Base-by-base conservation (phyloP, 140 eudicot genomes). In the Bidens hawaiensis region DNA sequence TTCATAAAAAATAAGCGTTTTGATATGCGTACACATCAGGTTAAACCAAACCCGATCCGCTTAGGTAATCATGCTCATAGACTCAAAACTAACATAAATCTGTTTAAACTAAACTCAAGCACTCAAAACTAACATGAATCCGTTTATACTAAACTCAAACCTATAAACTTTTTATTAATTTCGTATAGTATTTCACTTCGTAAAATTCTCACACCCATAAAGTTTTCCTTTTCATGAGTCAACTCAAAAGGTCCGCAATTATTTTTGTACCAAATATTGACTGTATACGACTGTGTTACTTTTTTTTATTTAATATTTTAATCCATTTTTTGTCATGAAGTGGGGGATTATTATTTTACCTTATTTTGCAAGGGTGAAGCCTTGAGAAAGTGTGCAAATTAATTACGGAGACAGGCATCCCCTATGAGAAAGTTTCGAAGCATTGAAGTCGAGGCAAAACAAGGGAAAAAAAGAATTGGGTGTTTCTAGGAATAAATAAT, bases 371-470 rank as follows among this genome's bases (percentile, higher is more conserved):
- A 54, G 30, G 34, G 62, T 24, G 68, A 34, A 34, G 46, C 73
- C 78, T 73, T 65, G n/a, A n/a, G n/a, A 65, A 73, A 67, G 40
- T 65, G 78, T 73, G 78, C 78, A 58, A 9, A 65, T 65, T 65
- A 65, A 73, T 65, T 57, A 34, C 48, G n/a, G 78, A 58, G 78
- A 73, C 78, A 73, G 73, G 78, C 73, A 65, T 73, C 73, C 78
- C 67, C 78, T 65, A 65, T 73, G 73, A 65, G 73, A 65, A 73
- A 65, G 78, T 68, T 73, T 58, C 73, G 68, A 66, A 57, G 57
- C 78, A 57, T 47, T 65, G 45, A 66, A 73, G 68, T 65, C 73
- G 78, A 73, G 62, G 72, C 30, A 65, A 71, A 51, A 52, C 22
- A 71, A 68, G 27, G 34, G 13, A 21, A 27, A 60, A 60, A 25